Conservation (phyloP, 139 green algal genomes). For the Closterium sp. region DNA sequence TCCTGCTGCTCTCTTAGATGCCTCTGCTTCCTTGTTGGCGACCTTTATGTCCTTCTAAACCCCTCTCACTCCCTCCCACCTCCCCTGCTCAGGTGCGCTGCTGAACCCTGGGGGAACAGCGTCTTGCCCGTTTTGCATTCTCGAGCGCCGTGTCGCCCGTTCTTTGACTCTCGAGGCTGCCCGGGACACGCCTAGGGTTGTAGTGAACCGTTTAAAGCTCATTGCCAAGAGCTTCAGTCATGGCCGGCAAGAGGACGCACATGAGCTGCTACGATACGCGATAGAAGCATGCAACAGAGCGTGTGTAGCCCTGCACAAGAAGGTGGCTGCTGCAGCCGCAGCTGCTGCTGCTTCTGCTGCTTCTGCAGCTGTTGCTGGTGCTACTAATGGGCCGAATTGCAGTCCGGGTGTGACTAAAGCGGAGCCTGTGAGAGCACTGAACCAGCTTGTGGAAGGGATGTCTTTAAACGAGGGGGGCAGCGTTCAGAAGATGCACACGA, state of each 20-base stretch:
- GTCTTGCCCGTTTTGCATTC: slow-evolving; percentile 46
- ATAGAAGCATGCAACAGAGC: slow-evolving; percentile 54
- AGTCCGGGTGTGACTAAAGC: neutral
- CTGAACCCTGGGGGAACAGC: slow-evolving; percentile 9
- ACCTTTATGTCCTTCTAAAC: neutral
- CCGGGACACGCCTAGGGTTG: slow-evolving; percentile 15
- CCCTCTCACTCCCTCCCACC: slow-evolving; percentile 4
- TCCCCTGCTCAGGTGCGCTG: neutral
- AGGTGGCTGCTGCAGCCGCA: neutral
- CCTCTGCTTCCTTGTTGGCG: neutral
- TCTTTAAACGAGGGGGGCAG: neutral
- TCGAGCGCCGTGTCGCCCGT: slow-evolving; percentile 27
- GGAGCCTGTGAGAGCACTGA: neutral
- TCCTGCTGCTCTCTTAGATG: too few species aligned
- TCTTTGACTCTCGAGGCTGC: slow-evolving; percentile 16
- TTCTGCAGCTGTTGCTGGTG: neutral
- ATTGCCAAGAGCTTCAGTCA: slow-evolving; percentile 33
- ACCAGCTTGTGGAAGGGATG: neutral
- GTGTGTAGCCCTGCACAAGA: slow-evolving; percentile 22
- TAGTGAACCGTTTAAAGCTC: slow-evolving; percentile 7
- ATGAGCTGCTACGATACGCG: slow-evolving; percentile 65
- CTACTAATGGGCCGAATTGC: neutral
- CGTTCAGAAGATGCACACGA: neutral
- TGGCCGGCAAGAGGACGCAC: slow-evolving; percentile 66
- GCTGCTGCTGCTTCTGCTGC: slow-evolving; percentile 5